phyloP scores from a whole-genome alignment of 495 filamentous ascomycete species.

The Elaphomyces granulatus region DNA sequence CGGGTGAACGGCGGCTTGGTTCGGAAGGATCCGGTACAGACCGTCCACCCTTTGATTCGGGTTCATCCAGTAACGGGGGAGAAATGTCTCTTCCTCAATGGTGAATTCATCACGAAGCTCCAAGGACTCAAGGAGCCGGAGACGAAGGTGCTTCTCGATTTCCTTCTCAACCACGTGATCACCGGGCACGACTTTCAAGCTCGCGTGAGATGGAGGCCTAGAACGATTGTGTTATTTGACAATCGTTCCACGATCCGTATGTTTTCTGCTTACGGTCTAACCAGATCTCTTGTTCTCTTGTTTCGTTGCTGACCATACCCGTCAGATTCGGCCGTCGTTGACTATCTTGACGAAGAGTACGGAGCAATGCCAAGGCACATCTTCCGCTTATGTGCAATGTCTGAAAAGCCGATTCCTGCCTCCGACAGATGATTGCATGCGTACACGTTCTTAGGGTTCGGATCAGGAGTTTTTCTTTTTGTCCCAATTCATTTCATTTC shows the following conservation, averaged over 20 bases:
- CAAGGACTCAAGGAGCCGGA: conserved; percentile 53
- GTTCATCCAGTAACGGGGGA: conserved; percentile 65
- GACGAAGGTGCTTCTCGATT: conserved; percentile 52
- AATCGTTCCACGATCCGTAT: conserved; percentile 42
- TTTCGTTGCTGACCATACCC: background rate
- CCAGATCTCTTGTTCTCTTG: conserved; percentile 1
- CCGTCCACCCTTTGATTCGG: conserved; percentile 59
- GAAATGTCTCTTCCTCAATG: conserved; percentile 69
- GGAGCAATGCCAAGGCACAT: conserved; percentile 35
- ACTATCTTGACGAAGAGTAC: conserved; percentile 35
- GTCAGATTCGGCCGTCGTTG: conserved; percentile 38
- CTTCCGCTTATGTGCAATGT: conserved; percentile 38
- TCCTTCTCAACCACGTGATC: conserved; percentile 76
- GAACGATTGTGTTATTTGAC: conserved; percentile 83
- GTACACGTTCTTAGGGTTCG: too few relatives aligned
- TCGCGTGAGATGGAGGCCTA: conserved; percentile 68
- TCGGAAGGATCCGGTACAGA: conserved; percentile 53
- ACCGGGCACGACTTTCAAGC: conserved; percentile 77
- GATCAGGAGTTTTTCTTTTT: too few relatives aligned
- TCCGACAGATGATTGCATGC: too few relatives aligned
- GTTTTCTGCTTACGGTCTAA: conserved; percentile 12
- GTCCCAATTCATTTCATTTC: too few relatives aligned
- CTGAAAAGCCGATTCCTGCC: conserved; percentile 34
- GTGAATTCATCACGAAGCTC: conserved; percentile 66
- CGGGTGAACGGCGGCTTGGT: conserved; percentile 46